phyloP scores from a whole-genome alignment of 768 basidiomycete genomes.

The Mycena rebaudengoi region DNA sequence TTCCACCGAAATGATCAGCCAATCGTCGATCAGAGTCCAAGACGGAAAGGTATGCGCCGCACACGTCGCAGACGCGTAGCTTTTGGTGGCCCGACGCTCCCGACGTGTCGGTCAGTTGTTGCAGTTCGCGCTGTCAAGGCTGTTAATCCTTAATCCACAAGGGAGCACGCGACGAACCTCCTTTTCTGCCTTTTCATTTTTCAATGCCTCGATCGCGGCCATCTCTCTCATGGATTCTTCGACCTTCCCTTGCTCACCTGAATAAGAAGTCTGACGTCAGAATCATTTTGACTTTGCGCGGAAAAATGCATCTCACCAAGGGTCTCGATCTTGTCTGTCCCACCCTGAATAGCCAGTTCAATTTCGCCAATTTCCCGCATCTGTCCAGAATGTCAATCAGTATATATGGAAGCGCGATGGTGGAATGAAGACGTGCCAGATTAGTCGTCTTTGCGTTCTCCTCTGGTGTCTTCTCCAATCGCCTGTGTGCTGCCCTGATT shows the following conservation, averaged over 20 bases:
- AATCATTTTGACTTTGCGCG: slow-evolving; percentile 24
- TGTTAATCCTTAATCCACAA: slow-evolving; percentile 17
- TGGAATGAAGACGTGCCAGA: slow-evolving; percentile 60
- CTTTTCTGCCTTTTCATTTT: slow-evolving; percentile 94
- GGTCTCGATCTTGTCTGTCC: slow-evolving; percentile 97
- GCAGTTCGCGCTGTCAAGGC: slow-evolving; percentile 81
- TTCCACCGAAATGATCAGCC: slow-evolving; percentile 99
- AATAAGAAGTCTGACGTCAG: slow-evolving; percentile 5
- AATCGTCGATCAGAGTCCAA: slow-evolving; percentile 98
- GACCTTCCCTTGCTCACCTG: slow-evolving; percentile 98
- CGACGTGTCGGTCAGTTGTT: slow-evolving; percentile 96
- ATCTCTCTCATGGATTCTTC: slow-evolving; percentile 99
- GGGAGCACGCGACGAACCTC: slow-evolving; percentile 63
- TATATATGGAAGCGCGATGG: background rate
- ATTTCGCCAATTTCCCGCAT: slow-evolving; percentile 99
- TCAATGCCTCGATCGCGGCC: slow-evolving; percentile 96
- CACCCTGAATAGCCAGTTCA: slow-evolving; percentile 97
- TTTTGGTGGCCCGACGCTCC: slow-evolving; percentile 99
- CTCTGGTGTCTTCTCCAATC: slow-evolving; percentile 99
- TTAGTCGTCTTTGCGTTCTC: slow-evolving; percentile 99
- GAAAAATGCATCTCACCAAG: slow-evolving; percentile 67
- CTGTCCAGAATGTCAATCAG: slow-evolving; percentile 44
- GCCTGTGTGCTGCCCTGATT: slow-evolving; percentile 91
- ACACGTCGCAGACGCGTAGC: slow-evolving; percentile 99
- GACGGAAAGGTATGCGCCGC: slow-evolving; percentile 98